Evolutionary conservation across 805 yeast species (phyloP), one percentile per base, ranked within the genome.

Genomic region (Grigorovia humatica): DNA sequence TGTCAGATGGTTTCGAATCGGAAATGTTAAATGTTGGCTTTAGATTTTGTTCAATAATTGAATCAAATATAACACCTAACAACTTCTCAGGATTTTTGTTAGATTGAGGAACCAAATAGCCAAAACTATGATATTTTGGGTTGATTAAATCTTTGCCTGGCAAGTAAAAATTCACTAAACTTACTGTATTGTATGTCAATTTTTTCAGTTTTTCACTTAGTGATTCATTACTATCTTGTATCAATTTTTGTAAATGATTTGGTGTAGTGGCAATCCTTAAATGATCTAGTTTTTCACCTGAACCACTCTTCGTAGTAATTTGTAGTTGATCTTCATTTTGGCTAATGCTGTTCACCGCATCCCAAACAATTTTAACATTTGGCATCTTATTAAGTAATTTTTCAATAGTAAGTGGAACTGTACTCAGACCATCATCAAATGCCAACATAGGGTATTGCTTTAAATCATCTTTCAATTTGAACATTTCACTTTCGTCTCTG

Each of bases 51-150:
- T 86, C 93, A 20, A 88, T 79, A 51, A 88, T 88, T 1, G 96
- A 87, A 66, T 91, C 98, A 68, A 84, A 91, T 18, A 93, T 88
- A 6, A 88, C 88, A 2, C 99, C 99, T 32, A 91, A 71, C 15
- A 89, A 68, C 18, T 77, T 72, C 47, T 80, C 81, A 3, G 76
- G 73, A 56, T 82, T 81, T 6, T 57, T 48, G 44, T 64, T 61
- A 2, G 68, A 58, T 50, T 64, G 59, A 8, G 99, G 99, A 9
- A 90, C 85, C 47, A 91, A 74, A 59, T 85, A 88, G 1, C 99
- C 99, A 74, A 91, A 91, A 42, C 97, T 96, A 52, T 76, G 73
- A 35, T 70, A 64, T 9, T 65, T 65, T 29, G 55, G 49, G 3
- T 67, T 60, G n/a, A 79, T 71, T 19, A 68, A 66, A 58, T 70